Evolutionary conservation across 2,329 filamentous ascomycete species (phyloP), one percentile per base, ranked within the genome.

Genomic region (Lachnellula suecica): DNA sequence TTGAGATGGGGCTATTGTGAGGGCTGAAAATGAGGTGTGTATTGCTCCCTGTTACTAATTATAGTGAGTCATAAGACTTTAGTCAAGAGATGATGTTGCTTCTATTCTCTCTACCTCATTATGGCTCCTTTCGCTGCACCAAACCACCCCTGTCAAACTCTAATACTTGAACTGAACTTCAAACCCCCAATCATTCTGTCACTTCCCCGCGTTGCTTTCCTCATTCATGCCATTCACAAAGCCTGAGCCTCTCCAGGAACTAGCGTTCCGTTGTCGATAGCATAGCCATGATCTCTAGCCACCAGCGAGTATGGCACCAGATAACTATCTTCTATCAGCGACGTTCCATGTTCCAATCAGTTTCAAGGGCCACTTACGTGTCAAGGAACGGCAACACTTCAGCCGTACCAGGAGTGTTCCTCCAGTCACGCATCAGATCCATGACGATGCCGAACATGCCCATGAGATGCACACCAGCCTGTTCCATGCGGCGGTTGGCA

Each of bases 401-500:
- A 27, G 67, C 62, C 23, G 78, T 71, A 31, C 81, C 82, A 8
- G 78, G 77, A 0, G 66, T 72, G 35, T 52, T 59, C 31, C 57
- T 52, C 60, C 63, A 66, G 53, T 66, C 62, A 17, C 63, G 48
- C 63, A 66, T 65, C 41, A 66, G 48, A 56, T 63, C 61, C 60
- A 66, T 63, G 2, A 57, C 52, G 35, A 66, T 61, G n/a, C 55
- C 63, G 44, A 66, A 66, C 51, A 64, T 53, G 23, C 62, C 63
- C 54, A 64, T 59, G 19, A 67, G 48, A 48, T 87, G 82, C 3
- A 89, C 86, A 31, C 87, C 87, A 0, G 85, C 84, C 22, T 72
- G 65, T 50, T 80, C 73, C 85, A 89, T 89, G 43, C 85, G 79
- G 27, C 80, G 74, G 68, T 89, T 89, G 35, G 84, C 79, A 45